Evolutionary conservation across 108 stramenopile genomes (phyloP), one percentile per base, ranked within the genome.

Genomic region (Skeletonema costatum): DNA sequence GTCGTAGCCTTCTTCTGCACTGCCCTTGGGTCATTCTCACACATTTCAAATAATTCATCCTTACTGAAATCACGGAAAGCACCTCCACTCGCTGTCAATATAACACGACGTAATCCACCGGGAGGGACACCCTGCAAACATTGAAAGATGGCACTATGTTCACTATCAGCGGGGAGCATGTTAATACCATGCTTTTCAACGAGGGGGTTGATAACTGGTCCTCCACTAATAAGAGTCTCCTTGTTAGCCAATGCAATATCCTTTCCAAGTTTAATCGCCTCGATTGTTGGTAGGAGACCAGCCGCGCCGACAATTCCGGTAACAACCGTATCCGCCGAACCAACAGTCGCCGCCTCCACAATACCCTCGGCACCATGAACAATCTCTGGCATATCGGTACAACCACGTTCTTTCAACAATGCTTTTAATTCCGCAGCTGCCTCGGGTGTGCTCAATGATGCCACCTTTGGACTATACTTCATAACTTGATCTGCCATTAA

Each of bases 221-320:
- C 98, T 50, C 98, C 98, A 62, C 89, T 86, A 51, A 99, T 99
- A n/a, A 99, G 87, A 7, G 98, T 99, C 79, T 99, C 98, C 88
- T 99, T 99, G 73, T 98, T 99, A 12, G 98, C 97, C 66, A 98
- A 76, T 4, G 98, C 97, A 75, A 98, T 98, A 73, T 97, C 96
- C 65, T 98, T 98, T 46, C 87, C 89, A 32, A 90, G 87, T 72
- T 97, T 94, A 83, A 98, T 98, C 5, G 98, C 98, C 66, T 93
- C 94, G 70, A 98, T 97, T 17, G 95, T 96, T 21, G 97, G 97
- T 16, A 95, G 75, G 32, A 99, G 77, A 48, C 98, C 98, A 53
- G 97, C 98, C 51, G 97, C 92, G 13, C 98, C 98, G 1, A 99
- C 98, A 75, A 99, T 98, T 66, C 98, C 98, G 38, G 96, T 97